Conservation (phyloP, 768 basidiomycete species). For the Nidula microcarpa region DNA sequence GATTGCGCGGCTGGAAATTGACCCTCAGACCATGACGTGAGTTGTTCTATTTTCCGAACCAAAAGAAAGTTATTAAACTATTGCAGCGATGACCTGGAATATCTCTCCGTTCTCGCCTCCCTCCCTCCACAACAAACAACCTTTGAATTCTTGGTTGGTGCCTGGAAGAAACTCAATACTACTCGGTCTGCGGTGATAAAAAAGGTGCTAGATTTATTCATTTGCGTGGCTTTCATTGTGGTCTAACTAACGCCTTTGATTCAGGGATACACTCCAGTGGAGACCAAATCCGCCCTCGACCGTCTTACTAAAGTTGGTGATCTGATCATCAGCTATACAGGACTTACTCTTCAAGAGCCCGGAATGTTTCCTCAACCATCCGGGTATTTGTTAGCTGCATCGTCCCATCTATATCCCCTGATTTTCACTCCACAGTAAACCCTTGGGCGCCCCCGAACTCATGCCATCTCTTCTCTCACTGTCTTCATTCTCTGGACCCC, state of each 20-base stretch:
- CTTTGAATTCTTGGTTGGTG: conserved; percentile 86
- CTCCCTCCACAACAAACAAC: conserved; percentile 75
- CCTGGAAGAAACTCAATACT: conserved; percentile 84
- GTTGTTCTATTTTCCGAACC: conserved; percentile 17
- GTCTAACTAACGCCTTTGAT: background rate
- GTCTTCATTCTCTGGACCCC: conserved; percentile 63
- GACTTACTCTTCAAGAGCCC: conserved; percentile 86
- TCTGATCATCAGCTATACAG: conserved; percentile 84
- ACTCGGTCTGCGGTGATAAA: conserved; percentile 53
- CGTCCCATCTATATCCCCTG: background rate
- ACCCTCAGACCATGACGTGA: conserved; percentile 69
- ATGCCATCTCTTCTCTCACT: conserved; percentile 77
- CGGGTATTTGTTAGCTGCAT: conserved; percentile 42
- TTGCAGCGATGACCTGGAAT: conserved; percentile 70
- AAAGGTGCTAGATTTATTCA: conserved; percentile 42
- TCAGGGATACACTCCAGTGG: conserved; percentile 60
- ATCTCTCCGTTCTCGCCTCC: conserved; percentile 68
- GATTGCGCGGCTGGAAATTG: conserved; percentile 80
- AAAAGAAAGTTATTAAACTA: background rate
- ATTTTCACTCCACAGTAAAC: conserved; percentile 42
- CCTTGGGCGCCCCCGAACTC: conserved; percentile 76
- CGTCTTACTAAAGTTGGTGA: conserved; percentile 78
- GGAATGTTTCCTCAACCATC: conserved; percentile 91
- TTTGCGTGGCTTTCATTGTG: background rate
- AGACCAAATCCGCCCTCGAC: conserved; percentile 55